phyloP scores from a whole-genome alignment of 495 filamentous ascomycete species.

The Podospora tetraspora region DNA sequence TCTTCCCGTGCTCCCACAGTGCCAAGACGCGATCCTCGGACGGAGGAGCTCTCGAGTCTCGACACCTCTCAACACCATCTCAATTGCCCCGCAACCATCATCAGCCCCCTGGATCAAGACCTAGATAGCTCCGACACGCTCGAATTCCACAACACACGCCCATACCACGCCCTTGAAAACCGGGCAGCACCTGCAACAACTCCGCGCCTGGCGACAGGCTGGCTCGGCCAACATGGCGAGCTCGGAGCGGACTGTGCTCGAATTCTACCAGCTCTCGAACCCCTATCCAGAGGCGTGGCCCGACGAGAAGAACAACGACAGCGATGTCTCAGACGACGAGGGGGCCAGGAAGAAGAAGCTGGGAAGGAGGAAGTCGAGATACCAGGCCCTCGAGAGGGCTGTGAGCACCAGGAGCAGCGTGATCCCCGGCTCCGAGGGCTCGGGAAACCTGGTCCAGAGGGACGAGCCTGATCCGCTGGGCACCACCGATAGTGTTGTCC shows the following conservation, averaged over 20 bases:
- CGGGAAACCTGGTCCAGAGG: slow-evolving; percentile 69
- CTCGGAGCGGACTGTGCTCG: slow-evolving; percentile 70
- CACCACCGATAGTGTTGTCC: slow-evolving; percentile 73
- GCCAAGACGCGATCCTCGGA: slow-evolving; percentile 8
- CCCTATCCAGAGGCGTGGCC: slow-evolving; percentile 86
- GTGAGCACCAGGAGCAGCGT: slow-evolving; percentile 60
- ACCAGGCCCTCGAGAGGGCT: slow-evolving; percentile 73
- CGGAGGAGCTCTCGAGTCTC: not conserved
- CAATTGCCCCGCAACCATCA: slow-evolving; percentile 11
- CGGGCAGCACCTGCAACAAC: not conserved
- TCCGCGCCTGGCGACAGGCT: not conserved
- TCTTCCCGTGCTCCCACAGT: not conserved
- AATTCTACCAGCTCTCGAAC: slow-evolving; percentile 80
- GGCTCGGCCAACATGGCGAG: slow-evolving; percentile 31
- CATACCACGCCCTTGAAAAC: not conserved
- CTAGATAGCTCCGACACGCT: not conserved
- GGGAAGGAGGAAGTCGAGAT: slow-evolving; percentile 67
- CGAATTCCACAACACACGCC: not conserved
- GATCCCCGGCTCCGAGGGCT: slow-evolving; percentile 64
- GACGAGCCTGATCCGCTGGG: slow-evolving; percentile 93
- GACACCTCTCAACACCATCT: not conserved
- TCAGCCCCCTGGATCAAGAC: not conserved
- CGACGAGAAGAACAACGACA: slow-evolving; percentile 63
- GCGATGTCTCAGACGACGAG: slow-evolving; percentile 64
- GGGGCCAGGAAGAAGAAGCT: slow-evolving; percentile 43